Evolutionary conservation across 768 basidiomycete species (phyloP).

Genomic region (Coprinopsis cinerea): DNA sequence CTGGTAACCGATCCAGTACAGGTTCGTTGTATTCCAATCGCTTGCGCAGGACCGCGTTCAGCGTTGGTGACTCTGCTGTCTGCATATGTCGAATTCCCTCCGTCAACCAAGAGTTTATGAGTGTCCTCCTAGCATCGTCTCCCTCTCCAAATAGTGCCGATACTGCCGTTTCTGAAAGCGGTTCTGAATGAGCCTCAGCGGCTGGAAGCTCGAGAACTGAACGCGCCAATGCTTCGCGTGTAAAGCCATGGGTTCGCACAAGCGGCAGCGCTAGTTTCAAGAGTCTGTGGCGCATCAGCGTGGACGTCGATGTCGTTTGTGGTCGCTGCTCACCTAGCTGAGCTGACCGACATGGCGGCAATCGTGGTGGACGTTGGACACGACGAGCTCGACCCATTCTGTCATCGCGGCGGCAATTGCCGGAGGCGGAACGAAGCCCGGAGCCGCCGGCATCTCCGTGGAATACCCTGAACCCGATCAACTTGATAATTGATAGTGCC

Average conservation of each 20-base stretch:
- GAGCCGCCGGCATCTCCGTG: constrained; percentile 4
- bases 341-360: background rate
- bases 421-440: constrained; percentile 22
- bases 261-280: constrained; percentile 61
- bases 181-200: constrained; percentile 42
- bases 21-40: constrained; percentile 64
- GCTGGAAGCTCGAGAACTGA: constrained; percentile 53
- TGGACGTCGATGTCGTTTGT: too few relatives aligned
- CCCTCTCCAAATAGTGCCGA: constrained; percentile 70
- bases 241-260: constrained; percentile 65
- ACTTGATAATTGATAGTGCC: constrained; percentile 11
- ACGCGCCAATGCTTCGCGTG: constrained; percentile 59
- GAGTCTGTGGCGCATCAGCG: too few relatives aligned
- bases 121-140: constrained; percentile 54
- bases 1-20: constrained; percentile 58
- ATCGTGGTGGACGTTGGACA: too few relatives aligned
- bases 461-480: constrained; percentile 25
- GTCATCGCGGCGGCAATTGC: background rate
- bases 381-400: background rate
- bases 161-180: constrained; percentile 66
- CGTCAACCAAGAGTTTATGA: constrained; percentile 72
- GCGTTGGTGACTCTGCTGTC: constrained; percentile 19
- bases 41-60: constrained; percentile 48
- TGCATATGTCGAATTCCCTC: constrained; percentile 53
- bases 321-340: constrained; percentile 13